Evolutionary conservation across 805 yeast genomes (phyloP).

Genomic region (Cyberlindnera xylosilytica): DNA sequence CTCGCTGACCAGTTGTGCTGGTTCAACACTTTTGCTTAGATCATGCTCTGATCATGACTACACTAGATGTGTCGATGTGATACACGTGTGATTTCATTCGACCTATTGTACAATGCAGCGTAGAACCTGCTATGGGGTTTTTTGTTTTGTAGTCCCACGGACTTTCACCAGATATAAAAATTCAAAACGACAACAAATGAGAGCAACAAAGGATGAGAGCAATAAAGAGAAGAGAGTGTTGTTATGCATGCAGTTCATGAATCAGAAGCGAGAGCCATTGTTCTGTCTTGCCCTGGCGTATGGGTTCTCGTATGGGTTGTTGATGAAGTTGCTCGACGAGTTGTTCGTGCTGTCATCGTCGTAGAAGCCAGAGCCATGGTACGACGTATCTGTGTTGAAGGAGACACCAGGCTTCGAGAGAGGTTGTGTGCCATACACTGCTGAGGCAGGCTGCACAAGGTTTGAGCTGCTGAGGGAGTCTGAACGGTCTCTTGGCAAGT

Average conservation of each 20-base stretch:
- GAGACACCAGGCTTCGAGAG: constrained; percentile 21
- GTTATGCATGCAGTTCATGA: too few relatives aligned
- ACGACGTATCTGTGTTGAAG: constrained; percentile 19
- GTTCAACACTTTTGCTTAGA: constrained; percentile 14
- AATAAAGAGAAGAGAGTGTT: neutral
- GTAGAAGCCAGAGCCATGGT: constrained; percentile 21
- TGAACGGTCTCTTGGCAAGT: constrained; percentile 20
- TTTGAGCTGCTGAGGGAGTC: constrained; percentile 18
- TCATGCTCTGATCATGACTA: too few relatives aligned
- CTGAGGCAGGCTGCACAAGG: constrained; percentile 26
- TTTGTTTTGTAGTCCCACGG: too few relatives aligned
- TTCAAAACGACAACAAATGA: too few relatives aligned
- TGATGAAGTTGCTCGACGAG: constrained; percentile 8
- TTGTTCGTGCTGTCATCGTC: constrained; percentile 1
- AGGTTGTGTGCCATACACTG: constrained; percentile 24
- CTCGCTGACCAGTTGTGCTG: constrained; percentile 37
- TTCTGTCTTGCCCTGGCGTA: constrained; percentile 25
- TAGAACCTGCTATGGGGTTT: too few relatives aligned
- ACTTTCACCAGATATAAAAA: too few relatives aligned
- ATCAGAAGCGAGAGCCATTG: constrained; percentile 7
- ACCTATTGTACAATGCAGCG: too few relatives aligned
- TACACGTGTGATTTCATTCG: too few relatives aligned
- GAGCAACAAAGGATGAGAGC: too few relatives aligned
- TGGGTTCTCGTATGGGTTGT: constrained; percentile 23
- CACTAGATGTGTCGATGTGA: too few relatives aligned